Percentiles rank a stretch among this genome's conserved stretches.
phyloP scores from a whole-genome alignment of 768 basidiomycete genomes.

The Multifurca ochricompacta region DNA sequence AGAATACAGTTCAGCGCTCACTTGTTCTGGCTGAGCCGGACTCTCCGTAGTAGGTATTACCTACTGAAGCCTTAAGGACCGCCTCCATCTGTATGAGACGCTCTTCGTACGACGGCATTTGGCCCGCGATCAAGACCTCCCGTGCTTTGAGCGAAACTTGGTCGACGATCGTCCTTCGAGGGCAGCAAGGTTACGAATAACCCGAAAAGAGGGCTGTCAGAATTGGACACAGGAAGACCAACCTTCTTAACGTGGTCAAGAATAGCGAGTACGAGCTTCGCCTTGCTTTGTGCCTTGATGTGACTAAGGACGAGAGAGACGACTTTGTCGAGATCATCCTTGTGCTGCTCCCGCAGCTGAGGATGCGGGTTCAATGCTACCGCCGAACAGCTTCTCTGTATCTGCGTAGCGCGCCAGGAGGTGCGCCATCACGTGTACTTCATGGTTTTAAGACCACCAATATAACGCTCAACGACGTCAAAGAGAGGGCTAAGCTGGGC shows the following conservation, averaged over 20 bases:
- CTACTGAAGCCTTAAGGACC: conserved; percentile 82
- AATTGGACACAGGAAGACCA: conserved; percentile 63
- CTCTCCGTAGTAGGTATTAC: conserved; percentile 86
- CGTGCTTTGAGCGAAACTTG: conserved; percentile 91
- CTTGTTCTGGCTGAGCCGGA: conserved; percentile 56
- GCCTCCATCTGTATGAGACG: conserved; percentile 90
- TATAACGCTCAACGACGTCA: conserved; percentile 72
- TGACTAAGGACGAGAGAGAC: conserved; percentile 86
- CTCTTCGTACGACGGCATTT: conserved; percentile 97
- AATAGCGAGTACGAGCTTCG: conserved; percentile 76
- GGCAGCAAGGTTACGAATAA: conserved; percentile 72
- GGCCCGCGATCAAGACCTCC: conserved; percentile 91
- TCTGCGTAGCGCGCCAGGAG: conserved; percentile 73
- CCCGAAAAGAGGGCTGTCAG: conserved; percentile 66
- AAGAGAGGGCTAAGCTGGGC: conserved; percentile 61
- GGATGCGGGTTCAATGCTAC: conserved; percentile 89
- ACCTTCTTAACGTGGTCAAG: conserved; percentile 86
- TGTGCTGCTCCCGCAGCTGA: conserved; percentile 83
- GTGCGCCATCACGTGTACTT: conserved; percentile 66
- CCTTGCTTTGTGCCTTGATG: conserved; percentile 90
- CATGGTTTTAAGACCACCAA: conserved; percentile 82
- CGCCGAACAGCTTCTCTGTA: conserved; percentile 90
- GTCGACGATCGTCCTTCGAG: conserved; percentile 93
- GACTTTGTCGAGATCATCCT: conserved; percentile 86
- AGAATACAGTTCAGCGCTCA: conserved; percentile 4